Conservation (phyloP, 257 asterid genomes). For the Ajuga chamaepitys region DNA sequence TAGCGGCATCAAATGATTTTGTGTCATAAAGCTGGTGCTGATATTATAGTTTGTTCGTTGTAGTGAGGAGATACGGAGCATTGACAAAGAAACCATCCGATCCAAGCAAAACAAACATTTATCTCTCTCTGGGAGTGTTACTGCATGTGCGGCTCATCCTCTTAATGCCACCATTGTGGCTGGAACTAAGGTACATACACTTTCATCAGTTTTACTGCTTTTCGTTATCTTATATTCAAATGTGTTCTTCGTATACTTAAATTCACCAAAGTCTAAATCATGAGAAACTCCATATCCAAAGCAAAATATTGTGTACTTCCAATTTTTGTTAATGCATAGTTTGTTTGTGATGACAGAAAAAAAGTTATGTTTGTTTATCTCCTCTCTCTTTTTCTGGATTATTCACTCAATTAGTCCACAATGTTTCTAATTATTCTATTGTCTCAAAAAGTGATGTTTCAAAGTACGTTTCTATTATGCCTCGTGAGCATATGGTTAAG, state of each 20-base stretch:
- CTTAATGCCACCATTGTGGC: slow-evolving; percentile 65
- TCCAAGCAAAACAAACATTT: slow-evolving; percentile 44
- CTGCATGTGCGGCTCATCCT: slow-evolving; percentile 80
- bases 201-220: neutral
- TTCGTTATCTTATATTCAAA: neutral
- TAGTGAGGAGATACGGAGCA: slow-evolving; percentile 47
- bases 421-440: no score
- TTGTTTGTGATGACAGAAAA: neutral
- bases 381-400: neutral
- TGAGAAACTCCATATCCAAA: neutral
- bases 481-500: neutral
- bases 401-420: neutral
- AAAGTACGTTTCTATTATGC: neutral
- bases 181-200: slow-evolving; percentile 65
- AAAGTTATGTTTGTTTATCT: no score
- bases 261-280: no score
- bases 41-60: slow-evolving; percentile 17
- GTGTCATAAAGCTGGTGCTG: slow-evolving; percentile 11
- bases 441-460: no score
- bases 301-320: neutral
- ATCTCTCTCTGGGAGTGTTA: slow-evolving; percentile 54
- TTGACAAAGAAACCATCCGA: slow-evolving; percentile 18
- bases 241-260: neutral
- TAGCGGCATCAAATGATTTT: neutral
- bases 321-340: neutral